Evolutionary conservation across 345 rosid genomes (phyloP), one percentile per base, ranked within the genome.

Genomic region (thale cress (Arabidopsis thaliana)): DNA sequence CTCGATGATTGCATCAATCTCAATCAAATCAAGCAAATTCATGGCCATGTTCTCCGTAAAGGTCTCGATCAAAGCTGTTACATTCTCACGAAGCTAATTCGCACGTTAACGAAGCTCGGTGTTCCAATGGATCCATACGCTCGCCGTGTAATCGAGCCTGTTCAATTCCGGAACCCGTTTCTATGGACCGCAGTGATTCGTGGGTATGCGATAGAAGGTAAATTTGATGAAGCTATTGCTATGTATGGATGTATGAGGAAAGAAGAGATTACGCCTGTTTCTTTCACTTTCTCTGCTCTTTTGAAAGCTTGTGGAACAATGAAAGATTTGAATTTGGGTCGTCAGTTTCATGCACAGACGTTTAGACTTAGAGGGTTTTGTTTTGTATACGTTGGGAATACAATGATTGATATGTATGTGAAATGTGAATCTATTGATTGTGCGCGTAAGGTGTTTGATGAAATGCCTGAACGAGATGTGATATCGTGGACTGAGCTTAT

Each of bases 211-310:
- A 48, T 79, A 14, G 81, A 85, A 68, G 89, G 87, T 14, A 24
- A 56, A 4, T 37, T 87, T 2, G 9, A 16, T 14, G 84, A 86
- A n/a, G 79, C 88, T 3, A 20, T 84, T 63, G 40, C 59, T 13
- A 63, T 86, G 68, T 91, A 86, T 41, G 34, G 74, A 56, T 40
- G 69, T 23, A 88, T 90, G 97, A 84, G 95, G 69, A 45, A 42
- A 49, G 79, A 81, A 45, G 83, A 82, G 11, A 28, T 77, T 46
- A 74, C 74, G 12, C 97, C 93, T 11, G 84, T 88, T 50, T 87
- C 96, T 0, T 90, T 91, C 81, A 90, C 98, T 14, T 88, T 91
- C 74, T 76, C 97, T 0, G 91, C 97, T 59, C 81, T 91, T 72
- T 78, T 93, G 24, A 93, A 89, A 84, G 90, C 87, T 32, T 82